Evolutionary conservation across 2,329 filamentous ascomycete species (phyloP).

Genomic region (Polytolypa hystricis): DNA sequence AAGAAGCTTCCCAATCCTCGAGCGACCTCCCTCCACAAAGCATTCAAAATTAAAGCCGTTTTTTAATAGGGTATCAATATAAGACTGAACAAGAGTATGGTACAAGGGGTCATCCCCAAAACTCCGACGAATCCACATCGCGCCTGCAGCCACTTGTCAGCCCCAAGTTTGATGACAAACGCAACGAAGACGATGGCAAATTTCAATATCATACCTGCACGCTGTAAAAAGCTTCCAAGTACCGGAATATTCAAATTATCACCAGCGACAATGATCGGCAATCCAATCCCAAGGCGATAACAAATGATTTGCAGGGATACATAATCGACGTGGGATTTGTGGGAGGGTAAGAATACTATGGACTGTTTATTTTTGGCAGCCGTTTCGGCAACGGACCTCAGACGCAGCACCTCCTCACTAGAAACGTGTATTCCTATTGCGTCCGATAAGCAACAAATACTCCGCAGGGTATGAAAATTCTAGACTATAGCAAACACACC

Average conservation of each 20-base stretch:
- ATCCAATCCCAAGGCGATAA: constrained; percentile 76
- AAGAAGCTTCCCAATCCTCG: constrained; percentile 83
- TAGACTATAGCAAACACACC: constrained; percentile 31
- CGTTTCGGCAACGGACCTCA: constrained; percentile 70
- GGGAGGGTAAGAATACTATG: constrained; percentile 89
- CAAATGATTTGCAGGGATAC: constrained; percentile 91
- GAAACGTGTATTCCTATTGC: constrained; percentile 70
- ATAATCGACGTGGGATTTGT: constrained; percentile 92
- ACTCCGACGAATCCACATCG: constrained; percentile 88
- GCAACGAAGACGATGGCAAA: not conserved
- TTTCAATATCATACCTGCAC: constrained; percentile 50
- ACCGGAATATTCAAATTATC: constrained; percentile 94
- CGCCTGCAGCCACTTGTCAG: constrained; percentile 39
- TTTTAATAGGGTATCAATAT: constrained; percentile 84
- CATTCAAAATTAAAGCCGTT: constrained; percentile 93
- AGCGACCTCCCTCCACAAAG: constrained; percentile 92
- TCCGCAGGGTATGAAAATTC: not conserved
- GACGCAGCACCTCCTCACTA: constrained; percentile 77
- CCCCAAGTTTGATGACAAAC: not conserved
- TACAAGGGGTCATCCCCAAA: constrained; percentile 92
- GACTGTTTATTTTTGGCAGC: constrained; percentile 83
- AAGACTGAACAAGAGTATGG: constrained; percentile 83
- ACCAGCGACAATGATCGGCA: constrained; percentile 86
- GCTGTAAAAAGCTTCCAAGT: constrained; percentile 80
- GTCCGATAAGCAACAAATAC: not conserved